Evolutionary conservation across 495 filamentous ascomycete genomes (phyloP), one percentile per base, ranked within the genome.

Genomic region (Parathielavia appendiculata): DNA sequence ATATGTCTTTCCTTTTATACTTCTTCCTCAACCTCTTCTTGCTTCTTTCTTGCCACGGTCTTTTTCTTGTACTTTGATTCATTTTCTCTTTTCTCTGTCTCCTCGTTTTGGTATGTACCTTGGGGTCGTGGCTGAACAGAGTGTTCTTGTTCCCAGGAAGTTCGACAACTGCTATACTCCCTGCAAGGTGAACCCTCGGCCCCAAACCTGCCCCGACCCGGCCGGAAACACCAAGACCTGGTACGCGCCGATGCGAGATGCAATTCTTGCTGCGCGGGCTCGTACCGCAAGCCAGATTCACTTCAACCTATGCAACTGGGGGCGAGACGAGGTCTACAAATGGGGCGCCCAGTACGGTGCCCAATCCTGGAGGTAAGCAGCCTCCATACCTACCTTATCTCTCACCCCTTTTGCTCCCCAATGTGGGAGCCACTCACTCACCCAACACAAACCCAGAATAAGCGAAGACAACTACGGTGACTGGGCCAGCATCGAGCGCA

Each of bases 241-340:
- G 35, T 89, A 83, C 66, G 63, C 61, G 0, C 66, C 59, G 1
- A 91, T 91, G 87, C 71, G 76, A 0, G 75, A 86, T 56, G 86
- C 87, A 1, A 70, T 89, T 16, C 60, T 78, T 3, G 66, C 63
- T 16, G 80, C n/a, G n/a, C n/a, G n/a, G n/a, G n/a, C 78, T 1
- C 73, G 77, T 57, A 69, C 82, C 9, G 75, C 77, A 16, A 13
- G 36, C 16, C 51, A 55, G 0, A 88, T 91, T 45, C 67, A 86
- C 14, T 91, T 83, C 69, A 82, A 78, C 13, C 71, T 90, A 2
- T 91, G 86, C 66, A 74, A 82, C 47, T 87, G 85, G 85, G 86
- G 86, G 8, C 58, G 52, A 5, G 61, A 58, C 10, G n/a, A 57
- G 23, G 54, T 66, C 11, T 61, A 49, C 49, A 49, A 52, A 5